These are phyloP conservation scores for Furcasterigmium furcatum DNA, from an alignment of 2,329 filamentous ascomycete genomes.

Conservation along the genomic window DNA sequence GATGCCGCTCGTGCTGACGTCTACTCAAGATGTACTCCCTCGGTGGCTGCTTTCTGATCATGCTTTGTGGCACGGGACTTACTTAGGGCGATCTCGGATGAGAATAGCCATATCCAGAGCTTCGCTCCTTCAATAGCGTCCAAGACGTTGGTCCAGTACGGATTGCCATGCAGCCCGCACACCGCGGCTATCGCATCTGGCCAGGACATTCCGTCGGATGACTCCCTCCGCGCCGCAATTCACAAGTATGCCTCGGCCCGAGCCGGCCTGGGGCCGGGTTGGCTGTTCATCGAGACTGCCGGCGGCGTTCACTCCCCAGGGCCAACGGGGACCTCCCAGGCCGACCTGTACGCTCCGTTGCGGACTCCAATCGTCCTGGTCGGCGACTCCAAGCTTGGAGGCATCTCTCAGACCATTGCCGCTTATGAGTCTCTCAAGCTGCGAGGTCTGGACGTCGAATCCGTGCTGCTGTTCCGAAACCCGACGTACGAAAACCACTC, in stretches of 20 bases:
- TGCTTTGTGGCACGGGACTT: too few species aligned
- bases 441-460: conserved; percentile 75
- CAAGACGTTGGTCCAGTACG: conserved; percentile 67
- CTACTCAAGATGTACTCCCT: too few species aligned
- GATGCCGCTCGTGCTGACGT: too few species aligned
- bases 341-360: conserved; percentile 72
- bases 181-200: conserved; percentile 56
- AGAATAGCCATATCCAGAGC: conserved; percentile 63
- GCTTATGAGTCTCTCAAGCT: conserved; percentile 75
- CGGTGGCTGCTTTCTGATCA: too few species aligned
- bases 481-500: conserved; percentile 62
- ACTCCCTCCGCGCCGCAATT: conserved; percentile 46
- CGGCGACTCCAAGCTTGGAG: conserved; percentile 72
- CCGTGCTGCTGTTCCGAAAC: conserved; percentile 67
- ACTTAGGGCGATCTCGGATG: too few species aligned
- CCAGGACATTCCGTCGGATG: conserved; percentile 47
- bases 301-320: conserved; percentile 78
- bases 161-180: conserved; percentile 74
- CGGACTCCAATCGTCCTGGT: conserved; percentile 72
- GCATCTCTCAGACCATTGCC: conserved; percentile 76
- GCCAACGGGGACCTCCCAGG: conserved; percentile 73
- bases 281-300: conserved; percentile 75
- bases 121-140: conserved; percentile 49
- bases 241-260: conserved; percentile 39
- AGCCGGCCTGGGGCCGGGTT: conserved; percentile 41